Evolutionary conservation across 352 stramenopile genomes (phyloP), one percentile per base, ranked within the genome.

Genomic region (Globisporangium apiculatum): DNA sequence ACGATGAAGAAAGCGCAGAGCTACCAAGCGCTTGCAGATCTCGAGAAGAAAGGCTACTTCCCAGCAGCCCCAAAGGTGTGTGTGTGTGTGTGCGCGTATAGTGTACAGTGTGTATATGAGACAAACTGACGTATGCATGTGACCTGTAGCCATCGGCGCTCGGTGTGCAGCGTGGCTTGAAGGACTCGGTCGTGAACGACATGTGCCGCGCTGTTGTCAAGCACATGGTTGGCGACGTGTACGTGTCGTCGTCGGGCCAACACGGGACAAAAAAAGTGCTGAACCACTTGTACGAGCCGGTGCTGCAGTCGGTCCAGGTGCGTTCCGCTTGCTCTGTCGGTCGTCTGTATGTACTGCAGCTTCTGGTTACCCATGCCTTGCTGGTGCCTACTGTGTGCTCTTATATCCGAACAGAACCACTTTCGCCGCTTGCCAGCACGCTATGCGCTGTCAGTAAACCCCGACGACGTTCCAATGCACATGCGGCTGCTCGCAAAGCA

Each of bases 201-300:
- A 94, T 94, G 84, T 94, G 84, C 60, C 79, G 79, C 43, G 84
- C 84, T 0, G 84, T 94, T 0, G 84, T 89, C 48, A 94, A 94
- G 69, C 84, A 94, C 67, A 94, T 94, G 82, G 84, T 94, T 36
- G 84, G 84, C 35, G 84, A 94, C 57, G 77, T 91, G 57, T 93
- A 93, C 51, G 83, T 92, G 52, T 81, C 79, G 45, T 82, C 79
- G 0, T 86, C 79, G 0, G 75, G 71, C 0, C 81, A 80, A 3
- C 74, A 86, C 35, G 82, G 82, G 18, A 69, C 76, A 40, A 86
- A 85, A 46, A 89, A 89, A 62, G 84, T 91, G 55, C 64, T 91
- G 38, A 94, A 94, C 53, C 84, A 94, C 57, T 57, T 94, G 52
- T 94, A 94, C 66, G 81, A 89, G 43, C 84, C 84, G 2, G 84